Base-by-base conservation (phyloP, 2,329 filamentous ascomycete species). In the Neopestalotiopsis sp. region DNA sequence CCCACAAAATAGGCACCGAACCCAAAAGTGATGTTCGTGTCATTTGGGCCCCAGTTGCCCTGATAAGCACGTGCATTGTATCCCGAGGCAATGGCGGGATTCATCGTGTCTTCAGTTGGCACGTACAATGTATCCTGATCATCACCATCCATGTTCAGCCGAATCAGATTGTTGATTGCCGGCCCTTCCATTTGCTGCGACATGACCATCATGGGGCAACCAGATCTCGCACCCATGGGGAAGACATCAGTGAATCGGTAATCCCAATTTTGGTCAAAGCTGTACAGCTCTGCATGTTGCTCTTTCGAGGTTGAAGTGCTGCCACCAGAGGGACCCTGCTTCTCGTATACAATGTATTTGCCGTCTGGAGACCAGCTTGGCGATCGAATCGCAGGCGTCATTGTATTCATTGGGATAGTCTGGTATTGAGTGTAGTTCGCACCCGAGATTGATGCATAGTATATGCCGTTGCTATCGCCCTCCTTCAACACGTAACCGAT, bases 291-390 rank as follows among this genome's bases (percentile, higher is more conserved):
- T 17, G 24, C 30, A 20, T 59, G 42, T 49, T 49, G 42, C 14
- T 14, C 42, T 49, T 49, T 49, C 42, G 42, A 49, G 42, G 42
- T 49, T 14, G 42, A 49, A 49, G 42, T 49, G 42, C 42, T 49
- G 5, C 42, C 42, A 17, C 42, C 42, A 49, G 42, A 49, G 14
- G 42, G 42, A 17, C 42, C 57, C 28, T 30, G 24, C 12, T 59
- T 28, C 24, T 59, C 57, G 20, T 30, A 59, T 59, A 59, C n/a
- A 28, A 59, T 59, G 24, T 59, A 30, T 59, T 28, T 59, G 57
- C 57, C 57, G 57, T 59, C 57, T 59, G 57, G 57, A 30, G 57
- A 59, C 57, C 57, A 59, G 5, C n/a, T 13, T 28, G 57, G 57
- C 13, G 57, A 59, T n/a, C 57, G 57, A 4, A 49, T 12, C 14